These are phyloP conservation scores for Tylopilus sp. DNA, from an alignment of 1,284 basidiomycete genomes.

Conservation along the genomic window DNA sequence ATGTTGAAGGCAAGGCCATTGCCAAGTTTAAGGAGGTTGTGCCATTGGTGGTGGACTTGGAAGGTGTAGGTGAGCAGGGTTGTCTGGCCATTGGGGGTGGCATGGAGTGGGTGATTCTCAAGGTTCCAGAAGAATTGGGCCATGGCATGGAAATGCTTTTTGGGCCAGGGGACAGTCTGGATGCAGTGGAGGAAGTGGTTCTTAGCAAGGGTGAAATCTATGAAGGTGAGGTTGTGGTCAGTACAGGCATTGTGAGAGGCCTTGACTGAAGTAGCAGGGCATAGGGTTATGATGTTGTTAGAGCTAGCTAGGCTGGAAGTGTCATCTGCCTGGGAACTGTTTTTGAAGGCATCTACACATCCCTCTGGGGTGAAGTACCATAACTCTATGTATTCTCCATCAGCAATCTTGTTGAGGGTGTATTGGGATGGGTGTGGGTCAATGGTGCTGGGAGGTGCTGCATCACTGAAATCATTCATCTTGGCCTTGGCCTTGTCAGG, in stretches of 20 bases:
- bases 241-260: background rate
- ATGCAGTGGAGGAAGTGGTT: background rate
- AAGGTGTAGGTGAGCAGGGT: background rate
- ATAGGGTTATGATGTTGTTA: background rate
- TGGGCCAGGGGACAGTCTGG: background rate
- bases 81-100: rapidly evolving
- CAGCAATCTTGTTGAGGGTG: background rate
- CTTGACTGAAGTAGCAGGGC: background rate
- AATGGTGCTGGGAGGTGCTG: background rate
- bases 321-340: background rate
- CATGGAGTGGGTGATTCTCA: background rate
- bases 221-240: background rate
- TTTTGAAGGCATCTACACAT: background rate
- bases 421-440: background rate
- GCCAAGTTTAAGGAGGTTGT: background rate
- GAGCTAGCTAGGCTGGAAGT: background rate
- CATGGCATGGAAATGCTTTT: background rate
- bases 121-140: slow-evolving; percentile 7
- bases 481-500: too few relatives aligned
- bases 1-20: background rate
- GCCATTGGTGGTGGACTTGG: background rate
- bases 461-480: too few relatives aligned
- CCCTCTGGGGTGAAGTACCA: slow-evolving; percentile 12
- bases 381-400: slow-evolving; percentile 3
- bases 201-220: background rate